These are phyloP conservation scores for Zygosaccharomyces pseudobailii DNA, from an alignment of 1,139 yeast species.

Conservation along the genomic window DNA sequence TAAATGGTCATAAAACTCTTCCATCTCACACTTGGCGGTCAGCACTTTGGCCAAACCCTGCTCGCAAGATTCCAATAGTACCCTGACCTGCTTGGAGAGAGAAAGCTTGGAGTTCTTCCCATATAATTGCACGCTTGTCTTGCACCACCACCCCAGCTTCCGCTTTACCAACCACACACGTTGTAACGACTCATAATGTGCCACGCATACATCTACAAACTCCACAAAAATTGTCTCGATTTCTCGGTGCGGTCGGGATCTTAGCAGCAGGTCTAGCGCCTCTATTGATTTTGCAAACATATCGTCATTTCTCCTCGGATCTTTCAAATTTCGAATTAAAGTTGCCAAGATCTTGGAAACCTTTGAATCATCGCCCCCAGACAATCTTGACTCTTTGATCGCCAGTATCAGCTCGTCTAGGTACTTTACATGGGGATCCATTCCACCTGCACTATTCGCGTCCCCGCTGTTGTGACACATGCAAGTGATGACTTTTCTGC, in stretches of 20 bases:
- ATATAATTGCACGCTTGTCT: conserved; percentile 12
- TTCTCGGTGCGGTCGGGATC: conserved; percentile 22
- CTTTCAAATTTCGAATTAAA: conserved; percentile 22
- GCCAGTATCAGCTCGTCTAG: conserved; percentile 30
- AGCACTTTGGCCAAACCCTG: conserved; percentile 15
- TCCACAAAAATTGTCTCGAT: conserved; percentile 17
- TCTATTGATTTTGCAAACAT: conserved; percentile 26
- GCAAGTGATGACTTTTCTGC: neutral
- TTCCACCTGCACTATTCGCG: conserved; percentile 4
- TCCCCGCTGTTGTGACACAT: neutral
- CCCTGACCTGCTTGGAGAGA: conserved; percentile 14
- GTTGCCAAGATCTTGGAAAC: conserved; percentile 24
- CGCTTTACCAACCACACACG: conserved; percentile 26
- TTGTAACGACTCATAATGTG: conserved; percentile 15
- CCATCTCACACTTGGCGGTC: conserved; percentile 12
- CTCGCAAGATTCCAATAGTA: conserved; percentile 13
- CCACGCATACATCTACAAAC: conserved; percentile 15
- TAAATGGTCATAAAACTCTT: conserved; percentile 11
- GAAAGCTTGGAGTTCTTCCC: conserved; percentile 14
- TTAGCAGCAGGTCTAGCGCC: conserved; percentile 25
- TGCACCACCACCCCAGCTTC: conserved; percentile 26
- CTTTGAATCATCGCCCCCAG: conserved; percentile 17
- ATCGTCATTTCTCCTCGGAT: conserved; percentile 10
- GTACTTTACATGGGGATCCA: conserved; percentile 29
- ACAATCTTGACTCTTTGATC: conserved; percentile 19